These are phyloP conservation scores for Turnera subulata DNA, from an alignment of 345 rosid species.

Conservation along the genomic window DNA sequence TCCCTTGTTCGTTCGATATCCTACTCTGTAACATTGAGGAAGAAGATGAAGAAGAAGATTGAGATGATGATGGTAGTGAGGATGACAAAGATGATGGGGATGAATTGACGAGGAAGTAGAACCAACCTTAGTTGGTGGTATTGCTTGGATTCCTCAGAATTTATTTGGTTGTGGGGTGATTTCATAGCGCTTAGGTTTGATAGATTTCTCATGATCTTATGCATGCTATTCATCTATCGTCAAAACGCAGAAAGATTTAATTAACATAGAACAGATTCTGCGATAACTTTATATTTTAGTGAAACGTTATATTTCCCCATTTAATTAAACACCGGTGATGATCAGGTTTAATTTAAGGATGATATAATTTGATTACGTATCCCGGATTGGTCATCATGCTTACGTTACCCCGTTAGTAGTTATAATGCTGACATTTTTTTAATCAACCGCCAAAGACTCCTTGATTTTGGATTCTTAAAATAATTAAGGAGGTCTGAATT, in stretches of 20 bases:
- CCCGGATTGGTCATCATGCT: constrained; percentile 7
- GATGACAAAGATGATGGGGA: constrained; percentile 17
- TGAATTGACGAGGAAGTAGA: constrained; percentile 25
- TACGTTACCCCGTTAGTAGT: not conserved
- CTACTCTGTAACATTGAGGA: constrained; percentile 10
- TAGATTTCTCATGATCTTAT: too few species aligned
- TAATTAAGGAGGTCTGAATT: too few species aligned
- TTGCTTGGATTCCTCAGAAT: too few species aligned
- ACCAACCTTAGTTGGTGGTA: constrained; percentile 7
- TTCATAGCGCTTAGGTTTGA: constrained; percentile 42
- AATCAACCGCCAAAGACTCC: not conserved
- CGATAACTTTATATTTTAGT: not conserved
- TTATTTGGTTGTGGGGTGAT: constrained; percentile 70
- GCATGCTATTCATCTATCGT: too few species aligned
- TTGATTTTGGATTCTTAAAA: too few species aligned
- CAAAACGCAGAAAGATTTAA: not conserved
- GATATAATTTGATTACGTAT: constrained; percentile 9
- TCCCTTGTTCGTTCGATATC: constrained; percentile 13
- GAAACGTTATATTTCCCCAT: not conserved
- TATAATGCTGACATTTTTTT: not conserved
- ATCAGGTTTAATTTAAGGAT: not conserved
- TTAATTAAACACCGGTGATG: not conserved
- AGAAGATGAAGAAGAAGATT: constrained; percentile 1
- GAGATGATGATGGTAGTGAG: not conserved
- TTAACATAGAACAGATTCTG: constrained; percentile 6